Evolutionary conservation across 495 filamentous ascomycete genomes (phyloP).

Genomic region (Hypomontagnella submonticulosa): DNA sequence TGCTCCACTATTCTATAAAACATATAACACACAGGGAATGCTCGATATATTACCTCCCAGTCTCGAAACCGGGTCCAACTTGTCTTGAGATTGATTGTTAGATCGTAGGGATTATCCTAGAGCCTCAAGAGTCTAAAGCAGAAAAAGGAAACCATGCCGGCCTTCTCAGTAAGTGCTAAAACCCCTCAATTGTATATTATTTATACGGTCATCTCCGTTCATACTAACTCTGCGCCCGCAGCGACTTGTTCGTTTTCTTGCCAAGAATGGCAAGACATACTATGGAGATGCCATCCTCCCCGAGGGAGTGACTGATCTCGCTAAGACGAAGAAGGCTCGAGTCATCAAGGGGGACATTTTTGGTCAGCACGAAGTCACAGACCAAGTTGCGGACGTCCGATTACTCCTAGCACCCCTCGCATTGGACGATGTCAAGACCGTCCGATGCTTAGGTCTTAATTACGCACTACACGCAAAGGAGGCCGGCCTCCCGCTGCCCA

Average conservation of each 20-base stretch:
- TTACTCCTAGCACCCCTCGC: slow-evolving; percentile 76
- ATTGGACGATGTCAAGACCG: slow-evolving; percentile 73
- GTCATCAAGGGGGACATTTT: slow-evolving; percentile 82
- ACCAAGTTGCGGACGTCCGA: slow-evolving; percentile 72
- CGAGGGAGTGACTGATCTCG: slow-evolving; percentile 70
- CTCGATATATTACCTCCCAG: slow-evolving; percentile 14
- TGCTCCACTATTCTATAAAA: not conserved
- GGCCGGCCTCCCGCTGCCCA: slow-evolving; percentile 69
- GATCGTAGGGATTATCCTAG: not conserved
- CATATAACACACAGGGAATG: not conserved
- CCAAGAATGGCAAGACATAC: slow-evolving; percentile 78
- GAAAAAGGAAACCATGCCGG: slow-evolving; percentile 27
- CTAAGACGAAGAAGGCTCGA: slow-evolving; percentile 71
- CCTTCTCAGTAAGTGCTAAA: slow-evolving; percentile 35
- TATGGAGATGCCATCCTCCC: slow-evolving; percentile 88
- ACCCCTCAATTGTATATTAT: slow-evolving; percentile 26
- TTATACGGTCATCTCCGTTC: not conserved
- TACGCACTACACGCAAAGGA: slow-evolving; percentile 85
- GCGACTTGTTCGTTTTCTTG: slow-evolving; percentile 83
- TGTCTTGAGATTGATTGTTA: not conserved
- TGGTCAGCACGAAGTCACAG: slow-evolving; percentile 74
- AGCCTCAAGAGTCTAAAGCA: not conserved
- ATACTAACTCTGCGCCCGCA: slow-evolving; percentile 43
- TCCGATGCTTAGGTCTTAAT: slow-evolving; percentile 84
- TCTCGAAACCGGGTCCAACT: too few relatives aligned